A percentile compares a stretch with the other conserved stretches of the same genome.
Conservation (phyloP, 2,329 filamentous ascomycete genomes). For the Trichoderma guizhouense region DNA sequence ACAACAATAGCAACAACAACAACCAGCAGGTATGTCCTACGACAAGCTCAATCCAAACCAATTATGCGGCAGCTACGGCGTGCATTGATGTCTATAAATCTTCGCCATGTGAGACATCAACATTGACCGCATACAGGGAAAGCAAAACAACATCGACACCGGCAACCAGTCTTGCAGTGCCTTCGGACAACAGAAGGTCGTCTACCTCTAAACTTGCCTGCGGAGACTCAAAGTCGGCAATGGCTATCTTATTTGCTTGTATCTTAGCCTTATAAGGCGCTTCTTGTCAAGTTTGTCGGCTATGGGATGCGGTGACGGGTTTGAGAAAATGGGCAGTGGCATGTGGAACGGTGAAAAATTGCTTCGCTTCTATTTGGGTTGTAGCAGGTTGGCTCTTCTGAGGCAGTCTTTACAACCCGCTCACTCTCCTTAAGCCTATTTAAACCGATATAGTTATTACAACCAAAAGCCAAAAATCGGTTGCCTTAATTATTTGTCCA, state of each 20-base stretch:
- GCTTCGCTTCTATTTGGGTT: background rate
- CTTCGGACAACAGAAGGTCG: background rate
- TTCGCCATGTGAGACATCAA: background rate
- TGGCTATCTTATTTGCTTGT: background rate
- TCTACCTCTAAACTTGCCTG: background rate
- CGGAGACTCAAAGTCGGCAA: background rate
- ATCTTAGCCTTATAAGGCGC: background rate
- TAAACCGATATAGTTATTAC: background rate
- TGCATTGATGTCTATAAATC: background rate
- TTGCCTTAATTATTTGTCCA: background rate
- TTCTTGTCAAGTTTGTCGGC: background rate
- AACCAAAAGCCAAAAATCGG: background rate
- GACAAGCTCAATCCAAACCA: background rate
- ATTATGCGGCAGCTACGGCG: background rate
- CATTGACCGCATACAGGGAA: background rate
- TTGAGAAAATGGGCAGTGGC: background rate
- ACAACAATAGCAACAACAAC: background rate
- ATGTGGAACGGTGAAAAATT: background rate
- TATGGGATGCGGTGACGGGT: background rate
- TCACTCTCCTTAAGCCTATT: background rate
- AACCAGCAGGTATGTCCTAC: conserved; percentile 2
- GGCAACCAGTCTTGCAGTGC: background rate
- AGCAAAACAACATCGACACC: background rate
- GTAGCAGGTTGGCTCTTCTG: background rate
- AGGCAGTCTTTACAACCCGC: background rate